Percentiles rank a stretch among this genome's conserved stretches.
Evolutionary conservation across 371 early-diverging fungal genomes (phyloP).

Genomic region (Actinomucor elegans): DNA sequence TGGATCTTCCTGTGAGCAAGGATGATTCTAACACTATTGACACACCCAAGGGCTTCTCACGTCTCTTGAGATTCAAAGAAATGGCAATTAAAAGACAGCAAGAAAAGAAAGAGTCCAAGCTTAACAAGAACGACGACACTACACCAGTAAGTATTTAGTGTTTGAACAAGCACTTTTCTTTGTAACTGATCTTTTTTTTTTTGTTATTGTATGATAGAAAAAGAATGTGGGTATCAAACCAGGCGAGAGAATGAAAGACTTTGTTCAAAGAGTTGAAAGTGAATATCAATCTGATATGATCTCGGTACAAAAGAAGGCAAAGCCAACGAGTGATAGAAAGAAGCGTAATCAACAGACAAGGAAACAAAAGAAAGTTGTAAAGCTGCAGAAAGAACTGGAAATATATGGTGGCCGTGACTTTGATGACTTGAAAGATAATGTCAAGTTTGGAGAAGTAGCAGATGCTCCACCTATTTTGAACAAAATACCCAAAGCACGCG

Average conservation of each 20-base stretch:
- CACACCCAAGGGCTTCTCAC: constrained; percentile 43
- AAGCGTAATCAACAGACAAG: constrained; percentile 40
- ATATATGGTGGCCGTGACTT: constrained; percentile 49
- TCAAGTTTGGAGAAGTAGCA: constrained; percentile 60
- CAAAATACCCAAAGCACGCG: constrained; percentile 51
- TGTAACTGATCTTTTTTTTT: background rate
- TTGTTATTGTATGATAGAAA: background rate
- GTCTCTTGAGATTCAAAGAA: constrained; percentile 40
- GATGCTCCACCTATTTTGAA: constrained; percentile 55
- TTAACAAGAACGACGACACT: constrained; percentile 11
- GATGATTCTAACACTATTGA: constrained; percentile 23
- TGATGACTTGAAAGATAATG: constrained; percentile 52
- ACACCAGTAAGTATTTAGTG: background rate
- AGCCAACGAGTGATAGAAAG: constrained; percentile 35
- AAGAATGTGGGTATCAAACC: constrained; percentile 30
- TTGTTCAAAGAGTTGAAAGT: constrained; percentile 40
- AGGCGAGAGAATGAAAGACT: constrained; percentile 47
- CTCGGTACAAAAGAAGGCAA: constrained; percentile 29
- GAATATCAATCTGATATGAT: constrained; percentile 30
- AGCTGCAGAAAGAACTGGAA: constrained; percentile 36
- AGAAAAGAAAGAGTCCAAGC: constrained; percentile 32
- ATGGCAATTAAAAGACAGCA: constrained; percentile 29
- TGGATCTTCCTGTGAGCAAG: constrained; percentile 22
- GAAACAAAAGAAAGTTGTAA: constrained; percentile 42
- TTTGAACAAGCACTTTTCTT: background rate